These are phyloP conservation scores for Mycena albidolilacea DNA, from an alignment of 768 basidiomycete genomes.

Conservation along the genomic window DNA sequence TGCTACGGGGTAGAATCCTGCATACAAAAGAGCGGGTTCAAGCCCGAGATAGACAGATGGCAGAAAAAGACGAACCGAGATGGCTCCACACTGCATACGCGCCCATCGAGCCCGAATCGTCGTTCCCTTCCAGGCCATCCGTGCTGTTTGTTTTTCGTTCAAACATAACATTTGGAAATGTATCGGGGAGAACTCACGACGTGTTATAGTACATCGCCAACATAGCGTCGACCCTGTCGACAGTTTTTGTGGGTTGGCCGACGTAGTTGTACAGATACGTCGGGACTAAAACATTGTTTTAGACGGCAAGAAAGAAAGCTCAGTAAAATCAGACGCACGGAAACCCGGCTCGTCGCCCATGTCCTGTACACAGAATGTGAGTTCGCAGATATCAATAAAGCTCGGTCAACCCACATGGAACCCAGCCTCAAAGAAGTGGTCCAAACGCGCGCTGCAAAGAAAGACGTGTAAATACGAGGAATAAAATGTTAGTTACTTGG, in stretches of 20 bases:
- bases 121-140: conserved; percentile 34
- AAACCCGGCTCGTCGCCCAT: conserved; percentile 41
- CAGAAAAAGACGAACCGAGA: conserved; percentile 23
- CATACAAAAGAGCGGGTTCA: neutral
- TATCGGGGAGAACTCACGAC: conserved; percentile 9
- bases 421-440: conserved; percentile 30
- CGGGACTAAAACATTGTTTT: conserved; percentile 19
- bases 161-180: too few species aligned
- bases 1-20: conserved; percentile 39
- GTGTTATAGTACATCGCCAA: conserved; percentile 27
- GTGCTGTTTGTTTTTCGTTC: neutral
- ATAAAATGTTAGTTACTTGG: neutral
- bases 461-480: neutral
- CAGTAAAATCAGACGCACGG: conserved; percentile 15
- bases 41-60: neutral
- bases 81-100: conserved; percentile 37
- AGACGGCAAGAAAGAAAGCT: neutral
- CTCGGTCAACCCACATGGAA: conserved; percentile 31
- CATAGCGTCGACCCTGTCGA: conserved; percentile 34
- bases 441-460: conserved; percentile 28
- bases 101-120: conserved; percentile 39
- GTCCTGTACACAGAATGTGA: conserved; percentile 23
- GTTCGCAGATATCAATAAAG: neutral
- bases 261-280: conserved; percentile 41
- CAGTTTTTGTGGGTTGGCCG: conserved; percentile 36